Base-by-base conservation (phyloP, 2,329 filamentous ascomycete species). In the Pyrenochaeta sp. region DNA sequence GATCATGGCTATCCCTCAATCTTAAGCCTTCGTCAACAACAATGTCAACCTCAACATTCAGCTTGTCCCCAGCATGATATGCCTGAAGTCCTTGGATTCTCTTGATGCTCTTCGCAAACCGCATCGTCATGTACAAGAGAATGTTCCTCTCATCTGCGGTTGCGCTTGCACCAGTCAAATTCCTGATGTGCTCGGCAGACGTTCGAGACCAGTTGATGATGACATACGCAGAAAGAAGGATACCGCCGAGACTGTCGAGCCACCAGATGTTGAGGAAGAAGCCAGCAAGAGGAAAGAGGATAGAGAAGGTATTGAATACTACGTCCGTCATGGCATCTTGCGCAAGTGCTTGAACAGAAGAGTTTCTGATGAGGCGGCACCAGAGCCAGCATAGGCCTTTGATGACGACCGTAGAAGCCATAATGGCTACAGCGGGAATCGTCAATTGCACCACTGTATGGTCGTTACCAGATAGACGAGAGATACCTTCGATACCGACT, bases 121-220 rank as follows among this genome's bases (percentile, higher is more conserved):
- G 87, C 88, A 96, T 96, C 1, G 91, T 94, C 57, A 96, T 81
- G 72, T 96, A 96, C 1, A 96, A 79, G 15, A 96, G 72, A 32
- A 96, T 83, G 65, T 94, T 96, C 20, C 91, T 82, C 74, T 94
- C 87, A 58, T 93, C 89, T 0, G 89, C 86, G 1, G 85, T 84
- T 4, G 89, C 89, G 0, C 88, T 88, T 58, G 88, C 88, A 13
- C 90, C 90, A 0, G 87, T 89, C 20, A 94, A 75, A 61, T 93
- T 90, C 64, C 87, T 84, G 63, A 94, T 90, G 65, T 95, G 90
- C 51, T 87, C 83, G 28, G 82, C 77, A 0, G 87, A 88, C 0
- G 88, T 93, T 36, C 79, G 73, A 17, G 82, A 84, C 90, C 90
- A 94, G 69, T 89, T 90, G 68, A 84, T 75, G 59, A 94, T 90